Evolutionary conservation across 202 grass and related monocot species (phyloP).

Genomic region (Hordeum pubiflorum): DNA sequence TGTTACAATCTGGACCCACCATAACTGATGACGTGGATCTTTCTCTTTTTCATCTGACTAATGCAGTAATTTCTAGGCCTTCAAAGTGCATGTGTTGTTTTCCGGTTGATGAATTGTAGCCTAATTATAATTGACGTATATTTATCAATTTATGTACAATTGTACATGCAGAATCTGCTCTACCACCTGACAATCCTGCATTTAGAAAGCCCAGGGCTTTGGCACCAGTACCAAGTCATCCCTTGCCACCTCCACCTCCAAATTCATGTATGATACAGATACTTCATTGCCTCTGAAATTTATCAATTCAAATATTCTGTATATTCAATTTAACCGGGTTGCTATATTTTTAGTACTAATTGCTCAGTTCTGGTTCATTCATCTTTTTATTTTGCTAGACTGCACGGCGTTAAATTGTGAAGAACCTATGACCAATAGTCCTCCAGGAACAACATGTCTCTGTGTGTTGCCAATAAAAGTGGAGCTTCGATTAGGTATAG

Average conservation of each 20-base stretch:
- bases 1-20: background rate
- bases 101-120: background rate
- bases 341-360: background rate
- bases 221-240: constrained; percentile 39
- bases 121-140: background rate
- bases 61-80: background rate
- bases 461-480: constrained; percentile 92
- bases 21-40: too few relatives aligned
- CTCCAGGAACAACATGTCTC: constrained; percentile 59
- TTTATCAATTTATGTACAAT: constrained; percentile 24
- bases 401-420: constrained; percentile 48
- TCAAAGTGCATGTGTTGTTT: background rate
- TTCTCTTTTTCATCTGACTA: background rate
- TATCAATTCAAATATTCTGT: constrained; percentile 12
- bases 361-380: constrained; percentile 16
- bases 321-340: background rate
- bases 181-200: constrained; percentile 32
- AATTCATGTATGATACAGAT: constrained; percentile 54
- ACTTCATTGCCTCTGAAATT: constrained; percentile 12
- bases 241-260: constrained; percentile 50
- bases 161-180: constrained; percentile 45
- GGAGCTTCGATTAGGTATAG: constrained; percentile 66
- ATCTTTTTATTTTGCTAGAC: constrained; percentile 44
- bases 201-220: constrained; percentile 35
- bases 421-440: constrained; percentile 77